Evolutionary conservation across 805 yeast genomes (phyloP).

Genomic region (Lachancea kluyveri): DNA sequence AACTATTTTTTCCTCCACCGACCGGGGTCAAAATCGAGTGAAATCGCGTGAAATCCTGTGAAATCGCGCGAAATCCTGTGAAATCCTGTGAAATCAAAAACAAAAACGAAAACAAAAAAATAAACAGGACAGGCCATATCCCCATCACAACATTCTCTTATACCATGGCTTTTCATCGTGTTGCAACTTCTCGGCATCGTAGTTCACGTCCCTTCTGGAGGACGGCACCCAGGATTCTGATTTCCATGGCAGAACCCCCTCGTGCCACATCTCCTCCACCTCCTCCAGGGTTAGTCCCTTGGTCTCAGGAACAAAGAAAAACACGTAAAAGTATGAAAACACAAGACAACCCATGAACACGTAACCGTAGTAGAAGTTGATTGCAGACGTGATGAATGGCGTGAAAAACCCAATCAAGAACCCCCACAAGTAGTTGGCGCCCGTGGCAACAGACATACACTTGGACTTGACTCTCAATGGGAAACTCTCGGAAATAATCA

Average conservation of each 20-base stretch:
- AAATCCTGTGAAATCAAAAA: too few relatives aligned
- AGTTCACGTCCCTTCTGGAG: slow-evolving; percentile 7
- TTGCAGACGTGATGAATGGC: too few relatives aligned
- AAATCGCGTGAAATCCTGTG: too few relatives aligned
- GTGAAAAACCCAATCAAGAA: too few relatives aligned
- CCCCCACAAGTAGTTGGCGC: slow-evolving; percentile 58
- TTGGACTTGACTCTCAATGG: slow-evolving; percentile 60
- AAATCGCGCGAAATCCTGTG: too few relatives aligned
- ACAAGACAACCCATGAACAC: too few relatives aligned
- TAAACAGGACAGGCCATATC: too few relatives aligned
- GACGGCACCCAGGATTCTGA: slow-evolving; percentile 47
- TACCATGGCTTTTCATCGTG: too few relatives aligned
- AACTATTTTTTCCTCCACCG: too few relatives aligned
- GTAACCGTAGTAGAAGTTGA: slow-evolving; percentile 67
- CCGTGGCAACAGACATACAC: slow-evolving; percentile 49
- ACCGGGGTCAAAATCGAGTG: too few relatives aligned
- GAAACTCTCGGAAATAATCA: slow-evolving; percentile 56
- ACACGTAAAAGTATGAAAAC: slow-evolving; percentile 57
- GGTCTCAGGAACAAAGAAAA: slow-evolving; percentile 67
- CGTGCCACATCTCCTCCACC: slow-evolving; percentile 55
- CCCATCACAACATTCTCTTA: too few relatives aligned
- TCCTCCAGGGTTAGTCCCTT: slow-evolving; percentile 76
- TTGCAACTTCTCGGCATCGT: slow-evolving; percentile 7
- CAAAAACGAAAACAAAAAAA: too few relatives aligned
- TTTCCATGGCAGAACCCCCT: slow-evolving; percentile 36